These are phyloP conservation scores for Peribolospora kevripleyi DNA, from an alignment of 768 basidiomycete genomes.

Conservation along the genomic window DNA sequence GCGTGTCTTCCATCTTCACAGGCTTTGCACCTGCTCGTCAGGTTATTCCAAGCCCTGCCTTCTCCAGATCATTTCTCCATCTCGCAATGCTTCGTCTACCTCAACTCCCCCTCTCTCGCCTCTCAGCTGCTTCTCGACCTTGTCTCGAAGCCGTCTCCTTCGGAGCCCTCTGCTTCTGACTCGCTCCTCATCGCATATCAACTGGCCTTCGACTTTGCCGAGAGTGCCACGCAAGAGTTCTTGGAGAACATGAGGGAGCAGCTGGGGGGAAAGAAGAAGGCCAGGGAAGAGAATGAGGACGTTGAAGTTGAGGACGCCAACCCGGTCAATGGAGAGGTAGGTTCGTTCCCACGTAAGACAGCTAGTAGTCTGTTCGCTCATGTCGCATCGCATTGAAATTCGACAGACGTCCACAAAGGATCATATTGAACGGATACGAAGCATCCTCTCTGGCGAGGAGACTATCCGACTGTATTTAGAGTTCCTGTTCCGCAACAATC, in stretches of 20 bases:
- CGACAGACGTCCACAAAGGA: too few relatives aligned
- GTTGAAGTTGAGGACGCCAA: slow-evolving; percentile 15
- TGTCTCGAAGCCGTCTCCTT: slow-evolving; percentile 18
- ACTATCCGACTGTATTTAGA: slow-evolving; percentile 82
- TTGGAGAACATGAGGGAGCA: slow-evolving; percentile 39
- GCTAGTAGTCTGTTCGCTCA: neutral
- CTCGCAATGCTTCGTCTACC: slow-evolving; percentile 68
- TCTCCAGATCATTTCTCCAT: slow-evolving; percentile 48
- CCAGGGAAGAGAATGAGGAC: slow-evolving; percentile 25
- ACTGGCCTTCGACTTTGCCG: slow-evolving; percentile 81
- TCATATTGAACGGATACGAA: slow-evolving; percentile 44
- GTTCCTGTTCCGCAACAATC: slow-evolving; percentile 84
- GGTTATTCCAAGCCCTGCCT: slow-evolving; percentile 54
- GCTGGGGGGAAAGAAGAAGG: slow-evolving; percentile 1
- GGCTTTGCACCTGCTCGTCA: slow-evolving; percentile 30
- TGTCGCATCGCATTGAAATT: too few relatives aligned
- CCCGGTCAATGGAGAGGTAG: neutral
- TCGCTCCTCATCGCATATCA: slow-evolving; percentile 68
- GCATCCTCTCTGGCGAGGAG: slow-evolving; percentile 70
- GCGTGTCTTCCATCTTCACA: slow-evolving; percentile 6
- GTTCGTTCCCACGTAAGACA: slow-evolving; percentile 1
- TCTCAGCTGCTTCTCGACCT: slow-evolving; percentile 47
- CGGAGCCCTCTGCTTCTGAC: slow-evolving; percentile 9
- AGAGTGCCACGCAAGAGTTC: slow-evolving; percentile 83
- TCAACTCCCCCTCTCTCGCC: slow-evolving; percentile 57